Base-by-base conservation (phyloP, 2,329 filamentous ascomycete genomes). In the Alternaria tenuissima region DNA sequence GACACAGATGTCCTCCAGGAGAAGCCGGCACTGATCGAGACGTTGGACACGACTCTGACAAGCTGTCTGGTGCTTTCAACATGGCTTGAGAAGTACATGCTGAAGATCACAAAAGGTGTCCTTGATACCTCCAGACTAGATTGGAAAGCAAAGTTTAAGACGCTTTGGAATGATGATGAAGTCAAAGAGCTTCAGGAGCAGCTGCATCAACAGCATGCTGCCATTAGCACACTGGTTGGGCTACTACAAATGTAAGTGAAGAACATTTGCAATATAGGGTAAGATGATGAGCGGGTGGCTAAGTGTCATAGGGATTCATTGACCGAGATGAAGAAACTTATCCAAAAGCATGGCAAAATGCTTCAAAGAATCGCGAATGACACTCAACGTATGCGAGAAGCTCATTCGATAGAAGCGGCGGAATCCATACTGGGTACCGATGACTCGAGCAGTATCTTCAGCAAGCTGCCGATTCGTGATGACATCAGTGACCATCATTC, bases 381-480 rank as follows among this genome's bases (percentile, higher is more conserved):
- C 24, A 68, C 65, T 14, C 28, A 51, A 14, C 9, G 42, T 5
- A 46, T 65, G 9, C 62, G 66, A 24, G 36, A 52, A 30, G 42
- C 61, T 11, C 52, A 58, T 43, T 52, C 62, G 3, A 44, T 66
- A 4, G 54, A 61, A 20, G 64, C 57, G 4, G 64, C 66, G 3
- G 59, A 57, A 11, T 69, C 66, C 5, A 60, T 69, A 11, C 59
- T 70, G 11, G 46, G 47, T 7, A 43, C 9, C 2, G 59, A 61
- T 3, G 32, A 49, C 18, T 32, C 43, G 16, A 28, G 26, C 4
- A 14, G 11, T 16, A 32, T 32, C 11, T 32, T 47, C 26, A 36
- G 32, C 32, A 7, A 36, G 32, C 32, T 22, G 3, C 20, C 12
- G 0, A 22, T 32, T 1, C 18, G 18, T 48, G 1, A 7, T 7